Conservation (phyloP, 148 eudicot genomes). For the Persicaria maculosa region DNA sequence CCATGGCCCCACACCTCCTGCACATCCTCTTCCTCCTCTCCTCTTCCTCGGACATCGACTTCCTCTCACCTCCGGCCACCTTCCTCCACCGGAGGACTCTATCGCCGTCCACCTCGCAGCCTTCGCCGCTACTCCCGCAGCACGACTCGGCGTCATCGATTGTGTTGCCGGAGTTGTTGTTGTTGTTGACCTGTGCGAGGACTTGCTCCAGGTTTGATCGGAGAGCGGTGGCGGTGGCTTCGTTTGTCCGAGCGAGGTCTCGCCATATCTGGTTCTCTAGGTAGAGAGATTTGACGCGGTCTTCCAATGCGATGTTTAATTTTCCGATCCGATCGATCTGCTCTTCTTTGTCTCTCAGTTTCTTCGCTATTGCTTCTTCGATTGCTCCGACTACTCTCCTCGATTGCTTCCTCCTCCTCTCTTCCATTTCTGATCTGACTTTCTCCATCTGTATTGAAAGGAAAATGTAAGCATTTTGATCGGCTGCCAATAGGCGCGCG, state of each 20-base stretch:
- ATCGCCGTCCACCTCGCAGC: neutral
- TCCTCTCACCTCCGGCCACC: neutral
- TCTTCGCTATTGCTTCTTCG: slow-evolving; percentile 39
- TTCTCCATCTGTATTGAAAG: slow-evolving; percentile 41
- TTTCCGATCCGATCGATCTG: slow-evolving; percentile 44
- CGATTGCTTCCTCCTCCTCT: slow-evolving; percentile 32
- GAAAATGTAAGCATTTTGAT: slow-evolving; percentile 3
- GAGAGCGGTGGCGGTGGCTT: slow-evolving; percentile 66
- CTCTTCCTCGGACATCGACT: neutral
- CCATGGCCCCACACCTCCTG: slow-evolving; percentile 54
- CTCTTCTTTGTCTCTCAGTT: slow-evolving; percentile 47
- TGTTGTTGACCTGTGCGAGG: slow-evolving; percentile 34
- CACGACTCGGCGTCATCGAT: slow-evolving; percentile 64
- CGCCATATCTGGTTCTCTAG: slow-evolving; percentile 76
- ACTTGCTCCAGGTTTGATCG: slow-evolving; percentile 53
- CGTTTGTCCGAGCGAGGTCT: slow-evolving; percentile 74
- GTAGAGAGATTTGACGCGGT: slow-evolving; percentile 44
- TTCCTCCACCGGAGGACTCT: slow-evolving; percentile 7
- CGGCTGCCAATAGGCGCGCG: neutral
- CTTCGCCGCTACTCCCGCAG: slow-evolving; percentile 52
- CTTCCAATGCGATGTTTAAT: slow-evolving; percentile 54
- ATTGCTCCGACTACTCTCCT: slow-evolving; percentile 35
- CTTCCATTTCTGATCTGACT: slow-evolving; percentile 49
- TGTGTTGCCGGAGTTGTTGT: neutral
- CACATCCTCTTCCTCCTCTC: slow-evolving; percentile 29